Evolutionary conservation across 2,329 filamentous ascomycete species (phyloP).

Genomic region (Phialophora expanda): DNA sequence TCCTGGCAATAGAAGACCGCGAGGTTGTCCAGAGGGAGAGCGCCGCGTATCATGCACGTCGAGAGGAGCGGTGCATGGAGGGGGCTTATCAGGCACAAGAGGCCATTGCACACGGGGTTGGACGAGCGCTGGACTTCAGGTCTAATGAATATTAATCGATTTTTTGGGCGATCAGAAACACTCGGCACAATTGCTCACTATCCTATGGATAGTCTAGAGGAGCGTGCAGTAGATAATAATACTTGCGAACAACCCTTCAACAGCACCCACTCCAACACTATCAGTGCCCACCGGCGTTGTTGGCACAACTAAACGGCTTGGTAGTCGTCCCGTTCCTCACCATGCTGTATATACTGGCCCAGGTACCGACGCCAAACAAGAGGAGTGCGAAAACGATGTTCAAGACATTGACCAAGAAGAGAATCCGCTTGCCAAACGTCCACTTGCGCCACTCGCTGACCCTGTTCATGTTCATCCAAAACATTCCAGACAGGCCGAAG

Average conservation of each 20-base stretch:
- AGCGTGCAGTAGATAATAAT: constrained; percentile 7
- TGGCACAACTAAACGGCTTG: constrained; percentile 28
- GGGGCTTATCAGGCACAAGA: background rate
- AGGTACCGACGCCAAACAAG: constrained; percentile 41
- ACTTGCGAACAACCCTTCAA: constrained; percentile 7
- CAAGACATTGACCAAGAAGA: constrained; percentile 30
- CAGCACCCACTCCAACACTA: background rate
- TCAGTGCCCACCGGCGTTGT: constrained; percentile 19
- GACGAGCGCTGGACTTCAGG: background rate
- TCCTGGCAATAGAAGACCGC: background rate
- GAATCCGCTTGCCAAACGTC: constrained; percentile 18
- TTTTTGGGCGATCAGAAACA: background rate
- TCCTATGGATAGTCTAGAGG: constrained; percentile 10
- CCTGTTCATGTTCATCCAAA: constrained; percentile 39
- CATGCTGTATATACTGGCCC: constrained; percentile 40
- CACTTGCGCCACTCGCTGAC: constrained; percentile 12
- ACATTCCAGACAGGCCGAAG: constrained; percentile 46
- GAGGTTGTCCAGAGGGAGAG: too few species aligned
- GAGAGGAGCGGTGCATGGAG: background rate
- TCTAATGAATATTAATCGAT: background rate
- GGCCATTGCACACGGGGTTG: background rate
- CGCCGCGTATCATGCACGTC: background rate
- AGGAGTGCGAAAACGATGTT: constrained; percentile 30
- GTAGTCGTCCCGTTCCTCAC: constrained; percentile 25
- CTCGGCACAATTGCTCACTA: background rate